Evolutionary conservation across 2,329 filamentous ascomycete species (phyloP), one percentile per base, ranked within the genome.

Genomic region (Fonsecaea nubica): DNA sequence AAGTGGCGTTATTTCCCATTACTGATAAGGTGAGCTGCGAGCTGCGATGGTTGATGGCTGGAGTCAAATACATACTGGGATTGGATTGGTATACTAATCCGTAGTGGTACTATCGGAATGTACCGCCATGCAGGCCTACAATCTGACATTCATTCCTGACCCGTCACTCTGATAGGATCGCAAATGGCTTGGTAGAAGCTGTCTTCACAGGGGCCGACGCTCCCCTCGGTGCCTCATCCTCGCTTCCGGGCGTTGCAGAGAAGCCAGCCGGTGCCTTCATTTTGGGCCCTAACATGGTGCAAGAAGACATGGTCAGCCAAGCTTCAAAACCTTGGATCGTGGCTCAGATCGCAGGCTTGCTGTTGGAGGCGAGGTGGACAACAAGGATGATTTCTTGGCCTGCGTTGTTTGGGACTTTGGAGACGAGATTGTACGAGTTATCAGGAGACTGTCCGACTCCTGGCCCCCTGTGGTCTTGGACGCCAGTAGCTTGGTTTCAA

Each of bases 261-360:
- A 21, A 12, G 8, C 4, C 10, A 10, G 3, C 18, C 12, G 18
- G 4, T 5, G 4, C 3, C 18, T 25, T 25, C 12, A 1, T 50
- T 50, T 25, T 18, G 6, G 7, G 8, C 12, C 45, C 9, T 25
- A 50, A 3, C 25, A 52, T 9, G 15, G 32, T n/a, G 25, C 35
- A 15, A n/a, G 3, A 52, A 33, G 12, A 36, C 4, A 25, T 21
- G 13, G 7, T 66, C 58, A 66, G 10, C 55, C 67, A 18, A 70
- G 63, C 25, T 65, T 70, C 25, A 70, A 38, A n/a, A 70, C 38
- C 21, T 65, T 60, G 10, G 65, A 66, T 50, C 63, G 62, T 32
- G 64, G 58, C 48, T 64, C 56, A 36, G 56, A 35, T n/a, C 42
- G 21, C 35, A 45, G 38, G 25, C 42, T 54, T 48, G 35, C 21